A percentile compares a stretch with the other conserved stretches of the same genome.
phyloP scores from a whole-genome alignment of 768 basidiomycete species.

The Pleurotus eryngii region DNA sequence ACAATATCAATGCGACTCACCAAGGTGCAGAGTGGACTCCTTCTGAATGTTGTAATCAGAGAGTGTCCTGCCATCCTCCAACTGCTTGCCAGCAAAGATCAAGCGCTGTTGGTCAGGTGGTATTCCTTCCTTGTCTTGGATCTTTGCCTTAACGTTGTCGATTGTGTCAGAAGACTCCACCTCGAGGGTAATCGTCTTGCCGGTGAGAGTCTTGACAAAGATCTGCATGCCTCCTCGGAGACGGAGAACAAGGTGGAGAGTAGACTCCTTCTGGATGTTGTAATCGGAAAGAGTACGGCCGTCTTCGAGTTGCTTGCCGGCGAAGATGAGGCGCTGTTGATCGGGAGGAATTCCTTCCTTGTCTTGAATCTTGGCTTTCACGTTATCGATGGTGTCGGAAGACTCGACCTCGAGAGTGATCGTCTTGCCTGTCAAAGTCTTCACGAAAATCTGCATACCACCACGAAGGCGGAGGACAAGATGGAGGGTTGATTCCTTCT shows the following conservation, averaged over 20 bases:
- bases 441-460: constrained; percentile 90
- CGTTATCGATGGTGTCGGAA: constrained; percentile 90
- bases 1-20: constrained; percentile 16
- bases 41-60: constrained; percentile 83
- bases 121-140: constrained; percentile 82
- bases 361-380: constrained; percentile 91
- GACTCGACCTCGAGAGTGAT: constrained; percentile 94
- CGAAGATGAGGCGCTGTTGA: constrained; percentile 89
- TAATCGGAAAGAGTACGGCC: constrained; percentile 89
- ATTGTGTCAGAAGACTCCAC: constrained; percentile 93
- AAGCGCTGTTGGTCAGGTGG: constrained; percentile 87
- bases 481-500: constrained; percentile 94
- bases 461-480: constrained; percentile 88
- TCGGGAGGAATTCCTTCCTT: constrained; percentile 90
- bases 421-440: constrained; percentile 87
- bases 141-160: constrained; percentile 85
- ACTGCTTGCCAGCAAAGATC: constrained; percentile 92
- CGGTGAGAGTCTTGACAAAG: constrained; percentile 84
- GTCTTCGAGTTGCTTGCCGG: constrained; percentile 90
- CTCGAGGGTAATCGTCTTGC: constrained; percentile 92
- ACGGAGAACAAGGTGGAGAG: constrained; percentile 78
- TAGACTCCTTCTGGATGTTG: constrained; percentile 89
- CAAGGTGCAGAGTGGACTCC: constrained; percentile 75
- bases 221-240: constrained; percentile 92
- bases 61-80: constrained; percentile 92